Base-by-base conservation (phyloP, 345 rosid genomes). In the Raphanus raphanistrum region DNA sequence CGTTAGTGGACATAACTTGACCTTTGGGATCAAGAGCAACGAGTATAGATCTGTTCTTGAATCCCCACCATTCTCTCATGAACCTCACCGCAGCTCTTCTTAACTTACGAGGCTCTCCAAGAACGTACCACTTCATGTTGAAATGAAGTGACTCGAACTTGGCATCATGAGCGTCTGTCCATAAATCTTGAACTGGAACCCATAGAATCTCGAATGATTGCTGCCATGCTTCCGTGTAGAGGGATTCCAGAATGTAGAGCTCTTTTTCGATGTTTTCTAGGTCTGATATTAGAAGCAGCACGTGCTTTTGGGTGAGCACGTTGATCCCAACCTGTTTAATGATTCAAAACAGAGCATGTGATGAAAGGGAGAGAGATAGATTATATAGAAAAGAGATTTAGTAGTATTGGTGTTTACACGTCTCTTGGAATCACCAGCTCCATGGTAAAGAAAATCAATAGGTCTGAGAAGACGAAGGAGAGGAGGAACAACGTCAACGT, bases 21-120 rank as follows among this genome's bases (percentile, higher is more conserved):
- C 97, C 98, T 74, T 90, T 91, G 1, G 92, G 89, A 63, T 92
- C 94, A 78, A 94, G 81, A n/a, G 86, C 98, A 59, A 94, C 93
- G 16, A 89, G 79, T 35, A 92, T 75, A 16, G 97, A 87, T 66
- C 82, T 87, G 76, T 85, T 85, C 82, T 80, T 77, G 59, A 90
- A 90, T 8, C 78, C 86, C 98, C 97, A 94, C 38, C 76, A 79
- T 67, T 92, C 83, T 77, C 77, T 87, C 69, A 89, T 79, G 84
- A 85, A 87, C 83, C 55, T 86, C 50, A 89, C 62, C 6, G 84
- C 90, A 1, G 88, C 82, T 35, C 68, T 73, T 13, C 87, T 88
- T 15, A 92, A 64, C 81, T 79, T 50, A 17, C 83, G 68, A 17
- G 96, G 97, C 72, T 89, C 87, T 76, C 83, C 75, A 48, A 89